phyloP scores from a whole-genome alignment of 257 asterid species.

The Solanum acaule region DNA sequence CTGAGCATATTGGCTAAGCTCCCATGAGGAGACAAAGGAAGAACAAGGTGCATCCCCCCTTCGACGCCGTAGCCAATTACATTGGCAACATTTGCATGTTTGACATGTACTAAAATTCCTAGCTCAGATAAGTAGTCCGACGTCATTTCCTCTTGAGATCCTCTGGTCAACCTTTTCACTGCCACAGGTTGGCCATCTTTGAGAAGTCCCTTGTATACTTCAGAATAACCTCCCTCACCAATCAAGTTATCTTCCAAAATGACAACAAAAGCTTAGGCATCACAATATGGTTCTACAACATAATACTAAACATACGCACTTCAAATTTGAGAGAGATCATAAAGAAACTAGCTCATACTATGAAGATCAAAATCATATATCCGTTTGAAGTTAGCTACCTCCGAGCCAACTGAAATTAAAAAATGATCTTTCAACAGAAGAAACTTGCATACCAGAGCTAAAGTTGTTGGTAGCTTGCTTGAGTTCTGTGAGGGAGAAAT shows the following conservation, averaged over 20 bases:
- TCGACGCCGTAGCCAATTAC: conserved; percentile 95
- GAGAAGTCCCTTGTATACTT: conserved; percentile 81
- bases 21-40: conserved; percentile 92
- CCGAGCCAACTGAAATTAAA: background rate
- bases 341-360: background rate
- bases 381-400: background rate
- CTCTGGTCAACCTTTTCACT: conserved; percentile 72
- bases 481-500: conserved; percentile 72
- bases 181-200: conserved; percentile 76
- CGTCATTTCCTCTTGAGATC: conserved; percentile 86
- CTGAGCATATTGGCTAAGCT: conserved; percentile 69
- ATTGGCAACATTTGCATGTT: conserved; percentile 77
- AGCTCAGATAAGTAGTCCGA: conserved; percentile 87
- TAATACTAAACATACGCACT: background rate
- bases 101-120: conserved; percentile 90
- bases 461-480: conserved; percentile 59
- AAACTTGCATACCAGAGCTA: conserved; percentile 36
- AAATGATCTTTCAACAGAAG: background rate
- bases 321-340: background rate
- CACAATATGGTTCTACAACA: background rate
- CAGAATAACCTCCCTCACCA: conserved; percentile 96
- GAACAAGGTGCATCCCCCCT: conserved; percentile 98
- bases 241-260: conserved; percentile 55
- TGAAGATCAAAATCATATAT: background rate
- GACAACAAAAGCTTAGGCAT: background rate